A percentile compares a stretch with the other conserved stretches of the same genome.
Evolutionary conservation across 2,329 filamentous ascomycete genomes (phyloP).

Genomic region (Exophiala lecanii-corni): DNA sequence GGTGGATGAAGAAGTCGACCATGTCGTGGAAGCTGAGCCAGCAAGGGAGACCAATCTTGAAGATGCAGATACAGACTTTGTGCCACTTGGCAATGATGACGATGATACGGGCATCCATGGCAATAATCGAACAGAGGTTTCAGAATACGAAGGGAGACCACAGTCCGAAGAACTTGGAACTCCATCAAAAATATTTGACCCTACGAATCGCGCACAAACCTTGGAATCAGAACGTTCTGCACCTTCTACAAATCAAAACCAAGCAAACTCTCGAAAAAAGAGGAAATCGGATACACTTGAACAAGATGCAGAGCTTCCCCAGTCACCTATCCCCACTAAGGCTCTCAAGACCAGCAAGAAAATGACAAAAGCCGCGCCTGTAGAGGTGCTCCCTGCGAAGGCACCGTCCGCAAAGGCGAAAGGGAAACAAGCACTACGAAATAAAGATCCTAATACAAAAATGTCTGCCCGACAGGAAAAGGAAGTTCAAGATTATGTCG

Average conservation of each 20-base stretch:
- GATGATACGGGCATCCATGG: conserved; percentile 8
- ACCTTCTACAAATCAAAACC: conserved; percentile 10
- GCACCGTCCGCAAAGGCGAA: conserved; percentile 35
- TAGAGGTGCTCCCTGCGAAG: conserved; percentile 26
- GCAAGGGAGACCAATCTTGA: conserved; percentile 1
- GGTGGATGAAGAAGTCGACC: conserved; percentile 7
- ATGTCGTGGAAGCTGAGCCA: conserved; percentile 4
- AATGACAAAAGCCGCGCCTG: conserved; percentile 9
- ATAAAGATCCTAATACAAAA: conserved; percentile 28
- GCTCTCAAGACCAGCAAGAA: conserved; percentile 19
- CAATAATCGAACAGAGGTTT: conserved; percentile 2
- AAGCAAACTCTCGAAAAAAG: conserved; percentile 25
- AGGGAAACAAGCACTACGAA: conserved; percentile 24
- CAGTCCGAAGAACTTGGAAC: conserved; percentile 14
- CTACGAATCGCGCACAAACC: conserved; percentile 20
- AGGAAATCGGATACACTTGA: conserved; percentile 25
- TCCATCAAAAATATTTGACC: conserved; percentile 18
- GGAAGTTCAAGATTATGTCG: conserved; percentile 39
- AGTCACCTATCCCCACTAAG: conserved; percentile 26
- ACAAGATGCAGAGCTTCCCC: conserved; percentile 9
- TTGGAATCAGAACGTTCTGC: conserved; percentile 11
- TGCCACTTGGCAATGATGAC: conserved; percentile 10
- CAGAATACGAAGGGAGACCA: not conserved
- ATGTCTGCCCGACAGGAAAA: conserved; percentile 31
- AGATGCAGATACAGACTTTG: conserved; percentile 1